Base-by-base conservation (phyloP, 2,329 filamentous ascomycete species). In the Phyllosticta ampelicida region DNA sequence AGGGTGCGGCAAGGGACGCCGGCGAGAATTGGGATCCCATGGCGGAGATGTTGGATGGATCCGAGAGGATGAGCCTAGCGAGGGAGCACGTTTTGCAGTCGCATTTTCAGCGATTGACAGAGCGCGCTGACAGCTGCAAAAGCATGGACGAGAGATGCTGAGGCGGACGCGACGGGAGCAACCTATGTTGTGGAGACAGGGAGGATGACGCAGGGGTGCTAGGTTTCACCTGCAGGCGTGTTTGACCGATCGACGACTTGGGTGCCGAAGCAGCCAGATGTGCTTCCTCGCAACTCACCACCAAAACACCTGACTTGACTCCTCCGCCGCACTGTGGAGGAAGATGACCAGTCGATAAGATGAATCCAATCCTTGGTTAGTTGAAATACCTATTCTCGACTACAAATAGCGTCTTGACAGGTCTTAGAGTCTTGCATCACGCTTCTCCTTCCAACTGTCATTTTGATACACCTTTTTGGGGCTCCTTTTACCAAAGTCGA, bases 401-500 rank as follows among this genome's bases (percentile, higher is more conserved):
- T 3, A 8, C 16, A 18, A 16, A 18, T 26, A 1, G 9, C n/a
- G 18, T n/a, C 5, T 44, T 58, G 19, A 53, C 18, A 11, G 9
- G 36, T 18, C 6, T 8, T 36, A 60, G 58, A 60, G 52, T 56
- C 49, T 18, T 60, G 48, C 49, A 29, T 55, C 51, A 49, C 54
- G 48, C 58, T 60, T 53, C 48, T 60, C 30, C 30, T 60, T n/a
- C 58, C 58, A 9, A 36, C 78, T 2, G 69, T 86, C 30, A 78
- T 89, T 64, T 70, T 87, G 60, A 58, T 87, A 57, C 89, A 96
- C 71, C 82, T 95, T 58, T 67, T 84, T 61, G 70, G 84, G 21
- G 84, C 91, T 10, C 94, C 94, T 0, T 92, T 95, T 75, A 96
- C 91, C 59, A 99, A 99, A 73, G 94, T 99, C 60, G 94, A 99